Conservation (phyloP, 805 yeast genomes). For the Yarrowia sp. region DNA sequence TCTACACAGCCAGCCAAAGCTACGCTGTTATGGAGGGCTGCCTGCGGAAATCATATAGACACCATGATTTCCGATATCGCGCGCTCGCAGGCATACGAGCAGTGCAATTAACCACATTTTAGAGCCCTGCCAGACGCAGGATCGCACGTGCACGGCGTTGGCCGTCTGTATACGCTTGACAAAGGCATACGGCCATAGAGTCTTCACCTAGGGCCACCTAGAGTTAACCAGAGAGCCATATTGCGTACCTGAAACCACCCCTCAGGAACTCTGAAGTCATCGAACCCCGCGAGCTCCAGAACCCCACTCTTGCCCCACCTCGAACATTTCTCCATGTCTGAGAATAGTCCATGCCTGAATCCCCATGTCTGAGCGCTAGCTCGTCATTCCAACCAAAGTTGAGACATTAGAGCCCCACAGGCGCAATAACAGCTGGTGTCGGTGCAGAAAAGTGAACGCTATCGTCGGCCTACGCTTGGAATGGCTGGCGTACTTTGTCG, state of each 20-base stretch:
- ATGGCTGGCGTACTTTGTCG: neutral
- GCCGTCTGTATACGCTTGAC: neutral
- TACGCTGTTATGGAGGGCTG: neutral
- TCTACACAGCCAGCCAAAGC: neutral
- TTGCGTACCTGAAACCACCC: conserved; percentile 2
- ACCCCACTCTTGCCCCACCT: conserved; percentile 16
- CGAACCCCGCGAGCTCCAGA: neutral
- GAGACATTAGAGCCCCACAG: conserved; percentile 21
- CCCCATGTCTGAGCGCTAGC: neutral
- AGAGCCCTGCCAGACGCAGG: neutral
- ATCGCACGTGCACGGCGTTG: conserved; percentile 4
- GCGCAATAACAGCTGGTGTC: neutral
- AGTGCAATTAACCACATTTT: neutral
- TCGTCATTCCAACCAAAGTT: neutral
- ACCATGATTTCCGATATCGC: conserved; percentile 11
- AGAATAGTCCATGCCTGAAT: no score
- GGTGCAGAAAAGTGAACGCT: conserved; percentile 6
- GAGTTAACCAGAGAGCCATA: neutral
- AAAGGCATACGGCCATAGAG: no score
- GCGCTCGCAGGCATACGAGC: neutral
- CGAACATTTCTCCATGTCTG: no score
- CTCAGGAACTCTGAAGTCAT: neutral
- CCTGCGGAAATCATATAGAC: neutral
- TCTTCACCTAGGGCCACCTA: neutral
- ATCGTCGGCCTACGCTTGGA: neutral